Evolutionary conservation across 768 basidiomycete species (phyloP), one percentile per base, ranked within the genome.

Genomic region (Mycena olivaceomarginata): DNA sequence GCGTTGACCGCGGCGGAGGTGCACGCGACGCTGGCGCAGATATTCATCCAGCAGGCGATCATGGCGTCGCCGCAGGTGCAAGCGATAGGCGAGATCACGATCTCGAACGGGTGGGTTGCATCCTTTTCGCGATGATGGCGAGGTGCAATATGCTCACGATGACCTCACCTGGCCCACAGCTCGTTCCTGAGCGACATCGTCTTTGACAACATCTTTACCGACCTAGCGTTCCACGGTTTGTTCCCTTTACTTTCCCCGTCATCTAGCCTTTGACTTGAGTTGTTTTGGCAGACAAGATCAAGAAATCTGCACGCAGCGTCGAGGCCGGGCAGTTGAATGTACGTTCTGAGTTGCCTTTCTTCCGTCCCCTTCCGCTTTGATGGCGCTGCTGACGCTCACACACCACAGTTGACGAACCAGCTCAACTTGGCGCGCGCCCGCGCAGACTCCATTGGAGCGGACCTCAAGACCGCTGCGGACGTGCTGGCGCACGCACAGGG

Each of bases 141-240:
- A 18, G 20, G 22, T 31, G 37, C 62, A 15, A 7, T 4, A 15
- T 12, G n/a, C 40, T 62, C 31, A n/a, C 4, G n/a, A 22, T 62
- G 15, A n/a, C 31, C 70, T 22, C 9, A 73, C 31, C 31, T 31
- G 43, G 22, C 51, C n/a, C 43, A 45, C 18, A 70, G 69, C 59
- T 62, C 69, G 10, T 46, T 89, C 40, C 74, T 88, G 40, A 84
- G 82, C 72, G 87, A 88, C 76, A 82, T 88, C n/a, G 84, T 88
- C 72, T 89, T 88, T 76, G 87, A 88, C 75, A 87, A 88, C 74
- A 83, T 88, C 40, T 86, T 87, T 79, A 85, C 88, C 10, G 88
- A 90, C 80, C 80, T 85, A 78, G 84, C 83, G 45, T 88, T 89
- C 80, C 86, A 88, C 76, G 80, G 81, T 79, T 20, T 75, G 46